Evolutionary conservation across 257 asterid genomes (phyloP).

Genomic region (Solanum megistacrolobum): DNA sequence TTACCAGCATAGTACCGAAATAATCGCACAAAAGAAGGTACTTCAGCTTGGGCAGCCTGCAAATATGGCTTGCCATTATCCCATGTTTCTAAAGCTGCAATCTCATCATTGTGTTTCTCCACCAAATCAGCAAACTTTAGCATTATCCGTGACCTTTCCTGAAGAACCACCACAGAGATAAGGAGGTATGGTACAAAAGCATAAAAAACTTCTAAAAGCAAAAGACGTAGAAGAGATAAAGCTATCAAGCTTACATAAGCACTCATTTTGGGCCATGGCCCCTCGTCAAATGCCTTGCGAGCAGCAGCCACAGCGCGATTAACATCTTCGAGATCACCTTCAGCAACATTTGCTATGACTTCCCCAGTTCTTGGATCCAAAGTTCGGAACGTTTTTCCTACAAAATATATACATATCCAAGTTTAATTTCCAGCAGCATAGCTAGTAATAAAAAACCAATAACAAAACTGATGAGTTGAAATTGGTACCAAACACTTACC

Average conservation of each 20-base stretch:
- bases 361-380: slow-evolving; percentile 71
- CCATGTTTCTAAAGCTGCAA: slow-evolving; percentile 79
- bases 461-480: neutral
- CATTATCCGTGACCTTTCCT: slow-evolving; percentile 59
- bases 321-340: slow-evolving; percentile 63
- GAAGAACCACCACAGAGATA: slow-evolving; percentile 3
- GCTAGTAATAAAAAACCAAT: neutral
- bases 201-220: neutral
- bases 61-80: slow-evolving; percentile 67
- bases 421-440: neutral
- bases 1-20: slow-evolving; percentile 72
- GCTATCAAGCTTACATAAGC: slow-evolving; percentile 38
- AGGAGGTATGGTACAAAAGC: neutral
- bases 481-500: slow-evolving; percentile 25
- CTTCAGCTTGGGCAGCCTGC: slow-evolving; percentile 49
- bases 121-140: slow-evolving; percentile 57
- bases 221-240: neutral
- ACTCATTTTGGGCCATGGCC: slow-evolving; percentile 88
- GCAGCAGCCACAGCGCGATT: slow-evolving; percentile 77
- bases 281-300: slow-evolving; percentile 72
- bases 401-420: neutral
- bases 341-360: slow-evolving; percentile 62
- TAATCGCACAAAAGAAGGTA: slow-evolving; percentile 42
- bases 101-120: slow-evolving; percentile 47
- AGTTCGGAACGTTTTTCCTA: slow-evolving; percentile 76